These are phyloP conservation scores for Dendrocalamus sinicus DNA, from an alignment of 176 grass and related monocot genomes.

Conservation along the genomic window DNA sequence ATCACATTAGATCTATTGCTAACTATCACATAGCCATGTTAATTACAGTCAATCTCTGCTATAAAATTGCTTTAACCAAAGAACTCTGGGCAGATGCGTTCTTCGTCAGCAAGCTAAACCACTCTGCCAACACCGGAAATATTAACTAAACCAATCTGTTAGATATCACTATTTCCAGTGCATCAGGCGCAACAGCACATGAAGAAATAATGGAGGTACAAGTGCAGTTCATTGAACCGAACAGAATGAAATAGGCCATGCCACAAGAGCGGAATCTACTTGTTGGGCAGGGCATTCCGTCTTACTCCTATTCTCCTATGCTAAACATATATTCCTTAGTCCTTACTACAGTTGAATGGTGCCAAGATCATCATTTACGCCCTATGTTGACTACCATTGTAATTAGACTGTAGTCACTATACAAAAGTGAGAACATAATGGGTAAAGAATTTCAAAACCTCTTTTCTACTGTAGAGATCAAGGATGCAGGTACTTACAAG, in stretches of 20 bases:
- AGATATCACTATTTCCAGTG: slow-evolving; percentile 7
- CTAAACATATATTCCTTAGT: slow-evolving; percentile 50
- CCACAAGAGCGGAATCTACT: slow-evolving; percentile 39
- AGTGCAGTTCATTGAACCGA: slow-evolving; percentile 35
- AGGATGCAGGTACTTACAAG: slow-evolving; percentile 78
- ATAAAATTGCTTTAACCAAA: neutral
- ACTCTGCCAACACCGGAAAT: neutral
- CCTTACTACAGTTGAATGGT: slow-evolving; percentile 43
- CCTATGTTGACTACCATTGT: slow-evolving; percentile 53
- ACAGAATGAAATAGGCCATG: slow-evolving; percentile 38
- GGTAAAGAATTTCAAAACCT: slow-evolving; percentile 46
- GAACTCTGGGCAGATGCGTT: neutral
- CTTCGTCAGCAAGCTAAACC: slow-evolving; percentile 7
- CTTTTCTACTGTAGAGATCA: slow-evolving; percentile 49
- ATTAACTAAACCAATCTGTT: slow-evolving; percentile 13
- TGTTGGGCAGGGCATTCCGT: slow-evolving; percentile 23
- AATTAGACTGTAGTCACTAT: slow-evolving; percentile 51
- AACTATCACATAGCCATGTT: neutral
- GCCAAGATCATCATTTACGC: slow-evolving; percentile 45
- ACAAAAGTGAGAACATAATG: slow-evolving; percentile 57
- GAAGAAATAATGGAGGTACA: slow-evolving; percentile 21
- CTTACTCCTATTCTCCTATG: slow-evolving; percentile 48
- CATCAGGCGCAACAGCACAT: slow-evolving; percentile 22
- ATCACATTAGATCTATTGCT: too few relatives aligned
- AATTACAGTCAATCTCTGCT: neutral